phyloP scores from a whole-genome alignment of 139 green algal genomes.

The Chlamydomonas sp. region DNA sequence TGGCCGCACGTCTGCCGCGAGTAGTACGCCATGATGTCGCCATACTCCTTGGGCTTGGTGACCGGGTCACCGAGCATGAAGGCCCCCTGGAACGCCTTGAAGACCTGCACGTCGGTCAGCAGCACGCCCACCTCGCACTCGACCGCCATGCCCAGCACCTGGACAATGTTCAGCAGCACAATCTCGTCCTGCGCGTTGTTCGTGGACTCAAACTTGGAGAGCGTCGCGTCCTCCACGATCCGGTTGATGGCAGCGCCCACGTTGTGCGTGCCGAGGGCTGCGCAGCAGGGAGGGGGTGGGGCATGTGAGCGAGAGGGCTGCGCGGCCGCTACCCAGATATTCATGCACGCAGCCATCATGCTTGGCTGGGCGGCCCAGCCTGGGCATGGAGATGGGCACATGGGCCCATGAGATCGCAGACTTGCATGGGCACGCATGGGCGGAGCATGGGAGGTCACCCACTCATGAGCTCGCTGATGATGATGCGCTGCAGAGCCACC shows the following conservation, averaged over 20 bases:
- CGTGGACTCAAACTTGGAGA: conserved; percentile 91
- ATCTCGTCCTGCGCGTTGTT: conserved; percentile 84
- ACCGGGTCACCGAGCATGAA: conserved; percentile 55
- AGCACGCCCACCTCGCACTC: conserved; percentile 38
- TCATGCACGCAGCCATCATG: no score
- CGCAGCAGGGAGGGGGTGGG: not conserved
- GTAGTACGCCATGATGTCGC: conserved; percentile 42
- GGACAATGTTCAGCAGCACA: conserved; percentile 90
- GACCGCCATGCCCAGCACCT: conserved; percentile 46
- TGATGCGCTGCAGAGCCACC: conserved; percentile 65
- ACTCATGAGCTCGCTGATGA: conserved; percentile 65
- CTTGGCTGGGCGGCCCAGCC: no score
- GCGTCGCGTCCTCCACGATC: conserved; percentile 78
- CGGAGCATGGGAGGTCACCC: no score
- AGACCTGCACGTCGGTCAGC: conserved; percentile 43
- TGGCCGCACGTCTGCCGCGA: conserved; percentile 25
- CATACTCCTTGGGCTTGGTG: conserved; percentile 36
- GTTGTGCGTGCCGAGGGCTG: conserved; percentile 31
- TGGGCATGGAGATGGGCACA: no score
- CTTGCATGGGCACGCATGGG: no score
- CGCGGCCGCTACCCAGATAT: no score
- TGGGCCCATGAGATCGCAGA: no score
- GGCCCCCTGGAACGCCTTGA: conserved; percentile 43
- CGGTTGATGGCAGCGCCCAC: conserved; percentile 66
- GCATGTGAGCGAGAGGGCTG: no score